A percentile compares a stretch with the other conserved stretches of the same genome.
These are phyloP conservation scores for Eimeria tenella DNA, from an alignment of 169 alveolate genomes.

Conservation along the genomic window DNA sequence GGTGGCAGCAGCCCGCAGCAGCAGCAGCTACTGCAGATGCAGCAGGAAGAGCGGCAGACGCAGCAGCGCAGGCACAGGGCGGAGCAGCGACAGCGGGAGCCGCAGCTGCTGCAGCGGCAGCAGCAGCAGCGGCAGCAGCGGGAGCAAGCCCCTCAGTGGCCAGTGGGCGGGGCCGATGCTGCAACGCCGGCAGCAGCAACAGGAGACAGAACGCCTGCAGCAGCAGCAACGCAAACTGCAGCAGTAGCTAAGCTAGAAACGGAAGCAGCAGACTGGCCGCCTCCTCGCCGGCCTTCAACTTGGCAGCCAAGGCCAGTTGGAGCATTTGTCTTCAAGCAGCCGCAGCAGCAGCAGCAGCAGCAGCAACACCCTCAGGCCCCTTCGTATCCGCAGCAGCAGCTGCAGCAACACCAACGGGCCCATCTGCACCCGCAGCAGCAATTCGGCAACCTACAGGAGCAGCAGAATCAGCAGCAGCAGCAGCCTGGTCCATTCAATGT, in stretches of 20 bases:
- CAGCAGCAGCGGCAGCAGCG: conserved; percentile 40
- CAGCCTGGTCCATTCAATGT: not conserved
- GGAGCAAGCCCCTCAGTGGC: conserved; percentile 37
- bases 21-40: not conserved
- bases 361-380: conserved; percentile 20
- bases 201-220: not conserved
- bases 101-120: not conserved
- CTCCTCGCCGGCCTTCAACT: conserved; percentile 28
- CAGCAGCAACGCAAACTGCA: conserved; percentile 1
- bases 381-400: conserved; percentile 21
- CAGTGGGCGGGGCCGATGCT: not conserved
- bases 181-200: conserved; percentile 6
- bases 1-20: not conserved
- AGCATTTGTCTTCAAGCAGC: conserved; percentile 5
- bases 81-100: not conserved
- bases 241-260: not conserved
- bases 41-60: not conserved
- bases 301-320: conserved; percentile 15
- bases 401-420: conserved; percentile 6
- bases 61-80: not conserved
- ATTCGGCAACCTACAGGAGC: not conserved
- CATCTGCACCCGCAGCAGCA: conserved; percentile 6
- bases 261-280: conserved; percentile 16
- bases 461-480: conserved; percentile 20
- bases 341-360: conserved; percentile 32